Evolutionary conservation across 148 eudicot genomes (phyloP), one percentile per base, ranked within the genome.

Genomic region (Talinum fruticosum): DNA sequence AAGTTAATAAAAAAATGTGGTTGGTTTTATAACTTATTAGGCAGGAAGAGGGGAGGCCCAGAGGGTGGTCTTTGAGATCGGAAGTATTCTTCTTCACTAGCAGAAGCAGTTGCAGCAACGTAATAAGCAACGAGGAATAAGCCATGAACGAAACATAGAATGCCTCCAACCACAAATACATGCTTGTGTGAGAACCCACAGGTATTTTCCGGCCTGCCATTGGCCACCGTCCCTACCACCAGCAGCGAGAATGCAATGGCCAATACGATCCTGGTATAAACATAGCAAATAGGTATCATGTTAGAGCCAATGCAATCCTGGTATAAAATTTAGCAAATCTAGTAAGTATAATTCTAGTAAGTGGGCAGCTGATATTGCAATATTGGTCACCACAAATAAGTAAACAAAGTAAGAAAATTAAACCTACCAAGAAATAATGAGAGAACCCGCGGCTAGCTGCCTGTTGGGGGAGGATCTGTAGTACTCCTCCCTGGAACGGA

Each of bases 371-470:
- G n/a, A n/a, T n/a, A n/a, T n/a, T n/a, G n/a, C n/a, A n/a, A n/a
- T n/a, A n/a, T n/a, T n/a, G n/a, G n/a, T n/a, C n/a, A n/a, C n/a
- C n/a, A n/a, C n/a, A n/a, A 41, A 41, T 41, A 41, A 41, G 47
- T 41, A 41, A 3, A 41, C 13, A 41, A 41, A 41, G 47, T 2
- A 8, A 41, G 47, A 41, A 41, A 41, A 41, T 41, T 5, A 57
- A n/a, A 32, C 54, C 10, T 82, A 96, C 99, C 99, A 96, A 61
- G 94, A 87, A 44, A 91, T 37, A 51, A 93, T 33, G 73, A 91
- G 92, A 26, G 97, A 85, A 49, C 80, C 94, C 1, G 83, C 87
- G 0, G 99, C 99, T 2, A 90, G 71, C 78, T 90, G 90, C 83
- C 77, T 90, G 87, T 90, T 91, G 15, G 89, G 45, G 18, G 98